A percentile compares a stretch with the other conserved stretches of the same genome.
Evolutionary conservation across 176 grass and related monocot species (phyloP).

Genomic region (Juncus effusus): DNA sequence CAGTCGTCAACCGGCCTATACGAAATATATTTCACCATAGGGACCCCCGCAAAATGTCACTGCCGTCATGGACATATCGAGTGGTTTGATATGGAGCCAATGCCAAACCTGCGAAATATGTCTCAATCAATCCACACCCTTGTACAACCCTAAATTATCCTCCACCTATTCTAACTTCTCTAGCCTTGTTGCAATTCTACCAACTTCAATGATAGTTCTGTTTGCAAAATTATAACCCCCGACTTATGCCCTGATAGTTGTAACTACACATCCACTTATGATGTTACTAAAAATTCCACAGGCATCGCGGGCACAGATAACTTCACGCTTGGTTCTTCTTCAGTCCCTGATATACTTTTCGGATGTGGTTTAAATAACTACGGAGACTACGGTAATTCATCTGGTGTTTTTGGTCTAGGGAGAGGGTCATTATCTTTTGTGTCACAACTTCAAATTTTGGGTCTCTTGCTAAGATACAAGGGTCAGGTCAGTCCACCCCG

Average conservation of each 20-base stretch:
- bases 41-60: conserved; percentile 18
- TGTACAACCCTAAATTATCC: not conserved
- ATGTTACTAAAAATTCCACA: not conserved
- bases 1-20: not conserved
- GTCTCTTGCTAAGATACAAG: not conserved
- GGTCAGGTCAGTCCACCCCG: not conserved
- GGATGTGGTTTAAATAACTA: conserved; percentile 9
- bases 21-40: conserved; percentile 22
- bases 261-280: not conserved
- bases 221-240: not conserved
- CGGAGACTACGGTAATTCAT: conserved; percentile 3
- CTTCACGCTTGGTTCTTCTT: not conserved
- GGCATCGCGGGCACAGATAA: conserved; percentile 22
- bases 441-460: conserved; percentile 22
- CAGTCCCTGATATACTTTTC: conserved; percentile 13
- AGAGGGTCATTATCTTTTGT: not conserved
- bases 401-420: conserved; percentile 16
- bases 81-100: conserved; percentile 13
- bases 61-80: conserved; percentile 6
- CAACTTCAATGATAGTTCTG: not conserved
- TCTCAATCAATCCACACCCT: not conserved
- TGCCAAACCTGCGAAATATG: not conserved
- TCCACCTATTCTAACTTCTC: conserved; percentile 3
- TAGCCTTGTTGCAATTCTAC: not conserved
- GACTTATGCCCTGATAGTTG: not conserved